Evolutionary conservation across 495 filamentous ascomycete genomes (phyloP), one percentile per base, ranked within the genome.

Genomic region (Xylaria telfairii): DNA sequence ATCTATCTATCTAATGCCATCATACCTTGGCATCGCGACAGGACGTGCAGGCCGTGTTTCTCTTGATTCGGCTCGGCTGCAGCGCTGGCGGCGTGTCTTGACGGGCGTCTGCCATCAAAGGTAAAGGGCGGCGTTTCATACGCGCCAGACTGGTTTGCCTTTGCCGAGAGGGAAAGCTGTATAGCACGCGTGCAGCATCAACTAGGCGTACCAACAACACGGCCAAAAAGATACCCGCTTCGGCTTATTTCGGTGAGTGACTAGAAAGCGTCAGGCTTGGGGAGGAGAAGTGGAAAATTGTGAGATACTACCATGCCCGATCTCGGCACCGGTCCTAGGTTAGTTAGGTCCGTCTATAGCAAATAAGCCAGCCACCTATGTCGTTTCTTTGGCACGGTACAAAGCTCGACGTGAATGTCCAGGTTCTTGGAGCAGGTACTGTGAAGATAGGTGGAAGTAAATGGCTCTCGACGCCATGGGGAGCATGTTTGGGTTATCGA

Each of bases 11-110:
- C n/a, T n/a, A n/a, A n/a, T n/a, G n/a, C n/a, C n/a, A n/a, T n/a
- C n/a, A n/a, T 70, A 82, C 81, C 75, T 83, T 83, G 24, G 81
- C 80, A 73, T 83, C 81, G 21, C 81, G 78, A 70, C 81, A 83
- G 46, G 78, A 76, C 46, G 81, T 80, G 65, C 81, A 83, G 24
- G 81, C 81, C 12, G 81, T 81, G 62, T 83, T 83, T 56, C 81
- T 76, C 69, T 81, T 77, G 59, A 83, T 82, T 42, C 81, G 76
- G 67, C 72, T 61, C 62, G 73, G 61, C 61, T 56, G 61, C 21
- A 44, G 64, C 37, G 65, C 66, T 37, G 72, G 68, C 65, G 60
- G n/a, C 54, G 73, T 21, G 65, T 76, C 76, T 66, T 70, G 72
- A 63, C 47, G 64, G 24, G 64, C 73, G 62, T 76, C 69, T 66